Percentiles rank a stretch among this genome's conserved stretches.
These are phyloP conservation scores for Saccharomyces cerevisiae DNA, from an alignment of 805 yeast genomes.

Conservation along the genomic window DNA sequence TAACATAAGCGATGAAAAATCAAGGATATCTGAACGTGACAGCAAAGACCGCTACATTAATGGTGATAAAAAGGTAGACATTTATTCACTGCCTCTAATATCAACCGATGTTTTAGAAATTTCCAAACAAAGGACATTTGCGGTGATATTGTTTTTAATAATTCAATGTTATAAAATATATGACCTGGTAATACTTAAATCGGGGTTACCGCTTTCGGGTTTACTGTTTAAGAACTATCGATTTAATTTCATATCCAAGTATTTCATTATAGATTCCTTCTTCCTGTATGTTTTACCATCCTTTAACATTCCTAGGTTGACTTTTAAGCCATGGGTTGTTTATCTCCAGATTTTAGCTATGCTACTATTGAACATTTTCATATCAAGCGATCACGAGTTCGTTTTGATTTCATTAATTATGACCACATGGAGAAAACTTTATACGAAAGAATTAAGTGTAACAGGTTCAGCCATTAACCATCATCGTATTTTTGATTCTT, in stretches of 20 bases:
- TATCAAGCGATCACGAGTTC: slow-evolving; percentile 44
- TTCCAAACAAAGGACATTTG: slow-evolving; percentile 66
- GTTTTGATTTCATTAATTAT: slow-evolving; percentile 37
- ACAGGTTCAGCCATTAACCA: slow-evolving; percentile 39
- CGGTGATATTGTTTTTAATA: slow-evolving; percentile 55
- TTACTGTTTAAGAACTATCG: slow-evolving; percentile 38
- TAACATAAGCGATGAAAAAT: background rate
- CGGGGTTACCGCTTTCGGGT: slow-evolving; percentile 31
- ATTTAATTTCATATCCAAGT: slow-evolving; percentile 59
- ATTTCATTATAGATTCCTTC: slow-evolving; percentile 62
- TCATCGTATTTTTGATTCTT: slow-evolving; percentile 19
- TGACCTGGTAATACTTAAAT: slow-evolving; percentile 54
- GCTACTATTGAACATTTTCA: slow-evolving; percentile 43
- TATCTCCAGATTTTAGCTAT: slow-evolving; percentile 40
- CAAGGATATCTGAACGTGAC: background rate
- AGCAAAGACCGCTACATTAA: background rate
- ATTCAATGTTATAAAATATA: slow-evolving; percentile 84
- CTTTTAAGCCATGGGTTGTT: slow-evolving; percentile 52
- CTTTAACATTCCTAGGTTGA: slow-evolving; percentile 66
- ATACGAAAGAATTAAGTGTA: slow-evolving; percentile 43
- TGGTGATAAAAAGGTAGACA: background rate
- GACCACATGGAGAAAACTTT: slow-evolving; percentile 38
- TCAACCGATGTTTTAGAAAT: slow-evolving; percentile 61
- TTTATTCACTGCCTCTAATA: slow-evolving; percentile 37
- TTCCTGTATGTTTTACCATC: slow-evolving; percentile 65